phyloP scores from a whole-genome alignment of 1,284 basidiomycete species.

The Sanguinoderma infundibulare region DNA sequence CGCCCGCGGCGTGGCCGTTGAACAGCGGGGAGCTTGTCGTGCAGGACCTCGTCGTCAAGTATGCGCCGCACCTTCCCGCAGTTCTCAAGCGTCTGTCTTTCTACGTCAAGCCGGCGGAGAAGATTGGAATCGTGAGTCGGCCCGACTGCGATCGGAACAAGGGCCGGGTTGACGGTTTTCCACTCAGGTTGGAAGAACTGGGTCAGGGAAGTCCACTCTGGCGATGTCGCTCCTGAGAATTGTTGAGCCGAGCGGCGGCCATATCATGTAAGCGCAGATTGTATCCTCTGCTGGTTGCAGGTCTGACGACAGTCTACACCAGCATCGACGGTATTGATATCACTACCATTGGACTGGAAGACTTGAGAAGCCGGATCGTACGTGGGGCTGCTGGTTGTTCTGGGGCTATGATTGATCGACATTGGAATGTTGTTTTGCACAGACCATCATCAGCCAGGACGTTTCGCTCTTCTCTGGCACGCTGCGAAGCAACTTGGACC shows the following conservation, averaged over 20 bases:
- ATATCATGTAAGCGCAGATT: constrained; percentile 57
- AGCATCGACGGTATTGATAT: constrained; percentile 88
- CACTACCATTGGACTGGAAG: constrained; percentile 80
- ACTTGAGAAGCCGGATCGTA: constrained; percentile 69
- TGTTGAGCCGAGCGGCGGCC: constrained; percentile 75
- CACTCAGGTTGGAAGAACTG: constrained; percentile 65
- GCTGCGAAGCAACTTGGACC: constrained; percentile 80
- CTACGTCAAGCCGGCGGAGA: constrained; percentile 72
- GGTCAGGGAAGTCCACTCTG: constrained; percentile 75
- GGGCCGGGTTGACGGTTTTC: background rate
- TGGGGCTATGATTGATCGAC: too few relatives aligned
- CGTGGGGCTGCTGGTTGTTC: constrained; percentile 27
- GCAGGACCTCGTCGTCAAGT: constrained; percentile 71
- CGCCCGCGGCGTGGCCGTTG: constrained; percentile 83
- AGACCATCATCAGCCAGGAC: constrained; percentile 86
- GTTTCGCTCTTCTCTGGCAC: constrained; percentile 88
- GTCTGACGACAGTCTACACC: constrained; percentile 8
- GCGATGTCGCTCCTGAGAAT: constrained; percentile 82
- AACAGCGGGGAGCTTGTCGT: constrained; percentile 58
- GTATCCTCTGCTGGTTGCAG: background rate
- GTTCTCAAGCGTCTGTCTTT: constrained; percentile 77
- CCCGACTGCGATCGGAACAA: too few relatives aligned
- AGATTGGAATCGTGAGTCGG: constrained; percentile 65
- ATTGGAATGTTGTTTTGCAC: too few relatives aligned
- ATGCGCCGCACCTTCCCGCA: constrained; percentile 74